Evolutionary conservation across 805 yeast species (phyloP).

Genomic region (Ogataea nonfermentans): DNA sequence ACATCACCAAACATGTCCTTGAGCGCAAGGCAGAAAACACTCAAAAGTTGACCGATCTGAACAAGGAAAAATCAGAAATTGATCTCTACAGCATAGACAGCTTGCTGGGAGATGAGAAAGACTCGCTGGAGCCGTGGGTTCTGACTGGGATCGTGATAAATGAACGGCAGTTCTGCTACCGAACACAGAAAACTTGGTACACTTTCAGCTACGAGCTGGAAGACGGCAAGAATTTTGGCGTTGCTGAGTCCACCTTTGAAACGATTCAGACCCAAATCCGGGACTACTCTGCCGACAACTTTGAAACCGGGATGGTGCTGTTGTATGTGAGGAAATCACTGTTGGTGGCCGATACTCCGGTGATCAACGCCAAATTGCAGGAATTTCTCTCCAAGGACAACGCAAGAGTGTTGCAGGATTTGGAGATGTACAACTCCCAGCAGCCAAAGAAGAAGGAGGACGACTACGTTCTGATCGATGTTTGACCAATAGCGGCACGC

Average conservation of each 20-base stretch:
- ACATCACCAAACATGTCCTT: constrained; percentile 15
- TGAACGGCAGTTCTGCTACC: constrained; percentile 33
- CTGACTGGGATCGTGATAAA: constrained; percentile 37
- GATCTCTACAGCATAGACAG: constrained; percentile 29
- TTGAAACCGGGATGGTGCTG: constrained; percentile 34
- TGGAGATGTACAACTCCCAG: constrained; percentile 8
- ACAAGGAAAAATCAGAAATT: constrained; percentile 17
- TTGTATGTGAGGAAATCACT: constrained; percentile 34
- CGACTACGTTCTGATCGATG: constrained; percentile 17
- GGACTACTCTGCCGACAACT: constrained; percentile 22
- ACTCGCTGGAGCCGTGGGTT: constrained; percentile 37
- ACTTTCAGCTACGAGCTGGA: constrained; percentile 30
- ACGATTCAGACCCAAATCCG: constrained; percentile 24
- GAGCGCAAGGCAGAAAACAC: constrained; percentile 11
- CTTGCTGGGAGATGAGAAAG: constrained; percentile 24
- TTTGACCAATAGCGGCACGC: constrained; percentile 6
- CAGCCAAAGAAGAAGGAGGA: constrained; percentile 11
- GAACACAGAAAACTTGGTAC: constrained; percentile 31
- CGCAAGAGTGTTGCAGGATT: constrained; percentile 18
- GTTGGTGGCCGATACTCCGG: constrained; percentile 13
- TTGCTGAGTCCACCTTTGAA: constrained; percentile 25
- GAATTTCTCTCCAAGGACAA: constrained; percentile 36
- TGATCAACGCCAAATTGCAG: constrained; percentile 26
- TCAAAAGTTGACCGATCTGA: constrained; percentile 16
- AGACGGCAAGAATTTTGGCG: constrained; percentile 25